These are phyloP conservation scores for Aureobasidium sp. DNA, from an alignment of 2,329 filamentous ascomycete species.

Conservation along the genomic window DNA sequence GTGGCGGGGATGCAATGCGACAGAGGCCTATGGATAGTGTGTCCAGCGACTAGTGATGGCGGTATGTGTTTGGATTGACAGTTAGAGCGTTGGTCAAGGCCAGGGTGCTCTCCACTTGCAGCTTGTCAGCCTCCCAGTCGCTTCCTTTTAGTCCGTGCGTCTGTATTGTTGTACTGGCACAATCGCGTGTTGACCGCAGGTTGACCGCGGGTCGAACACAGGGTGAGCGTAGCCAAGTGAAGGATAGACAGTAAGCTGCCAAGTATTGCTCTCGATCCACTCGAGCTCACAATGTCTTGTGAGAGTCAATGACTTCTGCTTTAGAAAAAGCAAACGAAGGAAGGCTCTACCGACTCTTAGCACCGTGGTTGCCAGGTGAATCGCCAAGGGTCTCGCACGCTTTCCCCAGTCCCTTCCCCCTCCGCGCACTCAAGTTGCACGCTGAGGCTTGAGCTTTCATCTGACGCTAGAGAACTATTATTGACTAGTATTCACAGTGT, in stretches of 20 bases:
- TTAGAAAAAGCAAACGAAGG: not conserved
- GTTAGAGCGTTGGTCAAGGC: not conserved
- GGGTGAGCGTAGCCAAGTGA: not conserved
- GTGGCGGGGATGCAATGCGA: slow-evolving; percentile 1
- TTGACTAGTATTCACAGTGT: not conserved
- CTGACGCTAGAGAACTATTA: not conserved
- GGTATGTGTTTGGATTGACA: slow-evolving; percentile 10
- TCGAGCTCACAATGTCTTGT: not conserved
- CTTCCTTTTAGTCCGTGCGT: not conserved
- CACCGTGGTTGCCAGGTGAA: slow-evolving; percentile 3
- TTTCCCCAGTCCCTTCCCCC: not conserved
- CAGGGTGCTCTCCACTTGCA: not conserved
- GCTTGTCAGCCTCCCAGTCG: not conserved
- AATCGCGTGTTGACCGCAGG: not conserved
- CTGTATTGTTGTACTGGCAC: not conserved
- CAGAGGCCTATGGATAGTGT: not conserved
- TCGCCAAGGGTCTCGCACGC: slow-evolving; percentile 4
- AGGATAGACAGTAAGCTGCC: not conserved
- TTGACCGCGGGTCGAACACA: not conserved
- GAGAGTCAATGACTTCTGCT: not conserved
- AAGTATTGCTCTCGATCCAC: no score
- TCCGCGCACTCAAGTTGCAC: not conserved
- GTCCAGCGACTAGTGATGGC: not conserved
- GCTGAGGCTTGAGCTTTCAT: not conserved
- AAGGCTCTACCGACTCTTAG: not conserved